These are phyloP conservation scores for Chaetoceros tenuissimus DNA, from an alignment of 108 stramenopile genomes.

Conservation along the genomic window DNA sequence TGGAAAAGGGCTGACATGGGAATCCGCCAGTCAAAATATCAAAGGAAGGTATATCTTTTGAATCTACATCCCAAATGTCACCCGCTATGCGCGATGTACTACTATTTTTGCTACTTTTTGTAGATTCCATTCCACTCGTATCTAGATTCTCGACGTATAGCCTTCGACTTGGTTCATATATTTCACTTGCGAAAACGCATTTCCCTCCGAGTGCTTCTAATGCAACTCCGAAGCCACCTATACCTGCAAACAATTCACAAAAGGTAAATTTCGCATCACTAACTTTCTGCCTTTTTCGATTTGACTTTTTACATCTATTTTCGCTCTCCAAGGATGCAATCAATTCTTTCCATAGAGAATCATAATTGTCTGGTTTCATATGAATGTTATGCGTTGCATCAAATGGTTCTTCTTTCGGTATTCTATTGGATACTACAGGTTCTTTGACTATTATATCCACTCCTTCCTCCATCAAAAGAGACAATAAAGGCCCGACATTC, in stretches of 20 bases:
- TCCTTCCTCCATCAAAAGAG: too few species aligned
- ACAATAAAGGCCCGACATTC: too few species aligned
- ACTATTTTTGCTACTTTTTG: neutral
- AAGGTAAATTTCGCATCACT: conserved; percentile 43
- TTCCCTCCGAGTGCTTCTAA: conserved; percentile 66
- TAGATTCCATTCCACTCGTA: neutral
- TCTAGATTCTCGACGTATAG: conserved; percentile 52
- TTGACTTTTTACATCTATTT: neutral
- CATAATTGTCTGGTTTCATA: too few species aligned
- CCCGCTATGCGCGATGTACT: neutral
- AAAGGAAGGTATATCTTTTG: conserved; percentile 4
- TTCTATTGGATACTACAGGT: too few species aligned
- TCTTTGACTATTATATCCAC: too few species aligned
- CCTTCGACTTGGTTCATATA: conserved; percentile 41
- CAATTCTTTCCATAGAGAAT: conserved; percentile 1
- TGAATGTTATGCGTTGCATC: too few species aligned
- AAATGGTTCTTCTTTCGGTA: too few species aligned
- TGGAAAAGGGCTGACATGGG: conserved; percentile 75
- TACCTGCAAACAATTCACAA: conserved; percentile 68
- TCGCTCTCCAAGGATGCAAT: neutral
- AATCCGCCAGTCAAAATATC: conserved; percentile 67
- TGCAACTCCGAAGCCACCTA: conserved; percentile 80
- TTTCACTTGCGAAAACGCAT: conserved; percentile 67
- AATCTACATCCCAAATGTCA: conserved; percentile 21
- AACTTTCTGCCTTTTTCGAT: neutral